Evolutionary conservation across 805 yeast species (phyloP), one percentile per base, ranked within the genome.

Genomic region (Sungouiella thailandica): DNA sequence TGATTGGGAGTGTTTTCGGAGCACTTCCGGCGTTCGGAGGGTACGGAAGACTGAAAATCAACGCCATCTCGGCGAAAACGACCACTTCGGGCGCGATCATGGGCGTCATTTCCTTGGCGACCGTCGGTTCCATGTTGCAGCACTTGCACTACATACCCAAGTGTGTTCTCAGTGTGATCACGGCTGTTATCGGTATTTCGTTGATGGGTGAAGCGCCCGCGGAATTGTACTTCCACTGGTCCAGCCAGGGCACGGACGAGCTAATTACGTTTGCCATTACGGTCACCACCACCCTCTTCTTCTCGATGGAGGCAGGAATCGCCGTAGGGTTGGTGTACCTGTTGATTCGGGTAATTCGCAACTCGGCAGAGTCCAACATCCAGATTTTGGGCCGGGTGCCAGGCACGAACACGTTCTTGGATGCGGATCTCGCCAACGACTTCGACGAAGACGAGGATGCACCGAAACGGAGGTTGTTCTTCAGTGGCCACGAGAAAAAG

Each of bases 21-120:
- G 83, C 88, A 0, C 62, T 90, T 11, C 97, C 98, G 0, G 77
- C 95, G 0, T 89, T 89, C 68, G 98, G 97, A 7, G 97, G 97
- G 0, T 90, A 89, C 52, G 97, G 96, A 2, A 72, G 97, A 49
- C 83, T 95, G 12, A 88, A 84, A 50, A 80, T 90, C 38, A 90
- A 90, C 60, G 83, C 89, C 1, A 64, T 87, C 32, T 78, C 88
- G 10, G 97, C 94, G 0, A 76, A 76, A 43, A 84, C 96, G 0
- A 89, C 89, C 8, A 65, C 81, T 53, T 74, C 93, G n/a, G 95
- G 95, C 0, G 76, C 78, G 4, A 73, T 84, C 8, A 82, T 89
- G 81, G 90, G 95, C 0, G n/a, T 75, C 2, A 65, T 80, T 4
- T 81, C 96, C 0, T 57, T 88, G 29, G 42, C 85, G 12, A 79